Conservation (phyloP, 208 protist species). For the Crithidia acanthocephali region DNA sequence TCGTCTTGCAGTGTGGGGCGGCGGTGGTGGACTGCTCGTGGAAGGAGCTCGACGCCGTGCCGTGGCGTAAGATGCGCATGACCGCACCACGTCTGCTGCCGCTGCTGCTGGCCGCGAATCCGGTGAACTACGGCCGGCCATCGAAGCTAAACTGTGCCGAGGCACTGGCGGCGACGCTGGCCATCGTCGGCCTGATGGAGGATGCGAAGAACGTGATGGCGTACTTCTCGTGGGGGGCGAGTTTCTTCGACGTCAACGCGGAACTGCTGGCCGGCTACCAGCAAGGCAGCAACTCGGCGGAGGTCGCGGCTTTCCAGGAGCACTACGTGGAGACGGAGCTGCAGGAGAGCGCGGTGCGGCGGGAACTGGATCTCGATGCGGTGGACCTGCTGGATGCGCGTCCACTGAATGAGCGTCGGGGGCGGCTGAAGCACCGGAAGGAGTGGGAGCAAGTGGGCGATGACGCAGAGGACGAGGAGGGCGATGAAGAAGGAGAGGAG, state of each 20-base stretch:
- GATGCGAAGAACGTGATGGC: constrained; percentile 92
- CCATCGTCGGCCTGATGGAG: constrained; percentile 93
- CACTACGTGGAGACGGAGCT: constrained; percentile 48
- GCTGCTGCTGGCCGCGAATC: constrained; percentile 99
- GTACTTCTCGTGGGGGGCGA: constrained; percentile 97
- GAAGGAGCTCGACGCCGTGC: constrained; percentile 95
- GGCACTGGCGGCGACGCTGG: constrained; percentile 96
- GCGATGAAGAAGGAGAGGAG: constrained; percentile 19
- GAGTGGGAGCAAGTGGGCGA: constrained; percentile 31
- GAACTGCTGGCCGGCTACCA: constrained; percentile 93
- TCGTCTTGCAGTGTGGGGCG: constrained; percentile 91
- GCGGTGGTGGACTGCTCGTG: constrained; percentile 99
- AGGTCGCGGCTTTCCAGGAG: constrained; percentile 76
- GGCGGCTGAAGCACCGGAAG: constrained; percentile 49
- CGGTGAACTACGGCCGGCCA: constrained; percentile 99
- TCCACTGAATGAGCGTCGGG: constrained; percentile 61
- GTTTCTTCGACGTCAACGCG: constrained; percentile 96
- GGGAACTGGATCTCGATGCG: constrained; percentile 57
- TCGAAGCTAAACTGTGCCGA: constrained; percentile 98
- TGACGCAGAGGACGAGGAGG: constrained; percentile 26
- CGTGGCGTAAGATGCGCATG: constrained; percentile 95
- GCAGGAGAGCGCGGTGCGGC: constrained; percentile 44
- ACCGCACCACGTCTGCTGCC: constrained; percentile 93
- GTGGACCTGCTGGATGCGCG: constrained; percentile 51
- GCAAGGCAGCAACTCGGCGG: constrained; percentile 55